Conservation (phyloP, 371 early-diverging fungal genomes). For the Mortierella sp. region DNA sequence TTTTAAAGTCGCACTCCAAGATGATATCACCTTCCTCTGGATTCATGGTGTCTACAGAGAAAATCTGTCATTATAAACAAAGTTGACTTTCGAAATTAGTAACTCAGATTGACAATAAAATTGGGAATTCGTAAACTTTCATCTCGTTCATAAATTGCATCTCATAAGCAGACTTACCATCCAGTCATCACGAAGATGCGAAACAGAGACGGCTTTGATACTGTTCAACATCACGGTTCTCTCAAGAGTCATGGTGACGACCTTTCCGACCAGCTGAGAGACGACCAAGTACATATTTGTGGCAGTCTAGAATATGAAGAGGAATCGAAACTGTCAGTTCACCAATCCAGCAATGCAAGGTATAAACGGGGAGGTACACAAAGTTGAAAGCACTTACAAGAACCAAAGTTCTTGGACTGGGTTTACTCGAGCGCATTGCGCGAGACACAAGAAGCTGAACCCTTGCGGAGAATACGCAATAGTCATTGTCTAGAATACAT, state of each 20-base stretch:
- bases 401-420: slow-evolving; percentile 81
- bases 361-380: no score
- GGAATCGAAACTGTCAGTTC: background rate
- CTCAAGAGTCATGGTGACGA: slow-evolving; percentile 66
- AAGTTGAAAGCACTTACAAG: slow-evolving; percentile 58
- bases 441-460: slow-evolving; percentile 81
- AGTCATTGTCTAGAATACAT: slow-evolving; percentile 60
- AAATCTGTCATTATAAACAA: slow-evolving; percentile 23
- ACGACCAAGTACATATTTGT: slow-evolving; percentile 71
- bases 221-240: slow-evolving; percentile 65
- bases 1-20: slow-evolving; percentile 77
- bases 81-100: no score
- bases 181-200: slow-evolving; percentile 87
- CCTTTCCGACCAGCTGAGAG: slow-evolving; percentile 67
- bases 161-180: slow-evolving; percentile 71
- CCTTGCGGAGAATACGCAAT: slow-evolving; percentile 75
- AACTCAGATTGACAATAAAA: no score
- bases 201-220: slow-evolving; percentile 71
- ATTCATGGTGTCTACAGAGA: slow-evolving; percentile 54
- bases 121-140: no score
- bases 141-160: no score
- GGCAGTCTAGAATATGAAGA: slow-evolving; percentile 60
- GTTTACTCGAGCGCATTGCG: slow-evolving; percentile 83
- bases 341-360: background rate
- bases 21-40: slow-evolving; percentile 56